Base-by-base conservation (phyloP, 2,329 filamentous ascomycete species). In the Penicillium polonicum region DNA sequence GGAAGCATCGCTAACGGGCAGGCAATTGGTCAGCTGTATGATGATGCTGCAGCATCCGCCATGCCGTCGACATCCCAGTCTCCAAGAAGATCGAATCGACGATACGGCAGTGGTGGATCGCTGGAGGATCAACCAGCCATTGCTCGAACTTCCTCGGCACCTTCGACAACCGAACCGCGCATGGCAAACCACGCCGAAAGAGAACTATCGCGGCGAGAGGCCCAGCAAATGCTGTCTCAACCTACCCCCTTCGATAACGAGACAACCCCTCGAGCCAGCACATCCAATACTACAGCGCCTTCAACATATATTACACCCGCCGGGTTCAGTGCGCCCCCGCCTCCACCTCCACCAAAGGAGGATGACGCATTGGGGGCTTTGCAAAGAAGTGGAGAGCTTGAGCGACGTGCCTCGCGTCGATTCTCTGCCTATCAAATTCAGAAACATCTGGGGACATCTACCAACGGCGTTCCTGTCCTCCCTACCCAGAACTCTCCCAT, bases 361-460 rank as follows among this genome's bases (percentile, higher is more conserved):
- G 90, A 94, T 67, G 95, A 96, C 78, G 94, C 94, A 5, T 80
- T 99, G 52, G 91, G 91, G 48, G 92, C 92, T 50, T 76, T 99
- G 64, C 94, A 97, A 75, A 86, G 92, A 74, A 92, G 92, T 35
- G 93, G 93, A 21, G 92, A 97, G 65, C 79, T 99, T 49, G 94
- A 99, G 76, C 85, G 94, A 70, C 85, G 94, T 71, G 94, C 94
- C 0, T 99, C 94, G 15, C 84, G 93, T 65, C 83, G 94, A 69
- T 99, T 97, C 72, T 97, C 94, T 2, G 90, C 92, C 52, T 99
- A 97, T 72, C 94, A 99, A 70, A 96, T 99, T 65, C 91, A 91
- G 45, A 97, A 97, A 71, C 92, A 96, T 68, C 80, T 97, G 2
- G 93, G 93, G 12, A 84, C 87, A 17, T 88, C 88, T 39, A 84